These are phyloP conservation scores for Blastocystis sp. DNA, from an alignment of 352 stramenopile genomes.

Conservation along the genomic window DNA sequence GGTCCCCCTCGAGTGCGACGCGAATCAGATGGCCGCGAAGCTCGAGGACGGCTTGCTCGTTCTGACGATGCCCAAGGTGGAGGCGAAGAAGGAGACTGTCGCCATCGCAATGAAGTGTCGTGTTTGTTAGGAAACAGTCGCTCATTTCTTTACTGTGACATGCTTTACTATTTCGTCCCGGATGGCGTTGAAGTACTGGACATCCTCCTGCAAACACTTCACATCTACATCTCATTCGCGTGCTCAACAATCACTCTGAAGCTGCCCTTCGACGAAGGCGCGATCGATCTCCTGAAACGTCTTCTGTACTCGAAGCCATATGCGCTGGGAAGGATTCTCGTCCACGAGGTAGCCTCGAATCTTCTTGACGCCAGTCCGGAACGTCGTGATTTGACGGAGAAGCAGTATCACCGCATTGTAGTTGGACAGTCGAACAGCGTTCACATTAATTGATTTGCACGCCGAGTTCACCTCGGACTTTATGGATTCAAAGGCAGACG, in stretches of 20 bases:
- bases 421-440: slow-evolving; percentile 26
- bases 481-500: slow-evolving; percentile 29
- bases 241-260: not conserved
- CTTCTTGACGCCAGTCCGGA: slow-evolving; percentile 54
- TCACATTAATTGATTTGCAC: slow-evolving; percentile 42
- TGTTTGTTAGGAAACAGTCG: slow-evolving; percentile 29
- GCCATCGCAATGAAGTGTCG: not conserved
- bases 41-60: slow-evolving; percentile 66
- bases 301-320: slow-evolving; percentile 56
- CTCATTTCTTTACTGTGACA: slow-evolving; percentile 26
- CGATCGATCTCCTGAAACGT: slow-evolving; percentile 57
- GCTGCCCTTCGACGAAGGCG: slow-evolving; percentile 24
- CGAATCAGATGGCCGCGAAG: slow-evolving; percentile 29
- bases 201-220: slow-evolving; percentile 42
- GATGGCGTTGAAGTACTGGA: slow-evolving; percentile 25
- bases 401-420: slow-evolving; percentile 59
- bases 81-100: not conserved
- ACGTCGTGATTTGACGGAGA: slow-evolving; percentile 31
- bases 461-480: slow-evolving; percentile 36
- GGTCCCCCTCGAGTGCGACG: slow-evolving; percentile 38
- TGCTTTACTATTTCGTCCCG: slow-evolving; percentile 32
- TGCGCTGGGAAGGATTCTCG: slow-evolving; percentile 27
- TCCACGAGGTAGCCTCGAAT: slow-evolving; percentile 51
- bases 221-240: slow-evolving; percentile 4
- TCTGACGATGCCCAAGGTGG: slow-evolving; percentile 64